phyloP scores from a whole-genome alignment of 148 eudicot species.

The Rhododendron kiyosumense region DNA sequence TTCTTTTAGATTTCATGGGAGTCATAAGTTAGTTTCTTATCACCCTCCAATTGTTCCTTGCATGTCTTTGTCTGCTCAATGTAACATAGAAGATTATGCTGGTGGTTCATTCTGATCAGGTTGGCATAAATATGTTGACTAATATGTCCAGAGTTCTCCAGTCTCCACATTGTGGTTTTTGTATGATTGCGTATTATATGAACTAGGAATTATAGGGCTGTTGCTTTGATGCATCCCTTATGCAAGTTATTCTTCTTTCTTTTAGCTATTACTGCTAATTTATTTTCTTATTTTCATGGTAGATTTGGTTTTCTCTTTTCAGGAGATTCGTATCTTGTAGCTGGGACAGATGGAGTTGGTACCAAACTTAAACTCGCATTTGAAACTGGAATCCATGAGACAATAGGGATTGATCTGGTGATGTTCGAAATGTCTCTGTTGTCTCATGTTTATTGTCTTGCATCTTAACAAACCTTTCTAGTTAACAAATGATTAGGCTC shows the following conservation, averaged over 20 bases:
- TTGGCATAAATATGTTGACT: not conserved
- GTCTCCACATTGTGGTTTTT: not conserved
- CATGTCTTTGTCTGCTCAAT: not conserved
- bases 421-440: not conserved
- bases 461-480: not conserved
- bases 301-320: not conserved
- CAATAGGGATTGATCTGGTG: constrained; percentile 95
- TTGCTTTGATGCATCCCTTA: not conserved
- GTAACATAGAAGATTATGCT: not conserved
- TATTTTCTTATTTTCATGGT: not conserved
- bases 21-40: not conserved
- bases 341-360: constrained; percentile 98
- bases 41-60: not conserved
- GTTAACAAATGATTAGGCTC: not conserved
- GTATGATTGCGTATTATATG: not conserved
- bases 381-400: constrained; percentile 90
- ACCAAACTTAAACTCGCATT: constrained; percentile 94
- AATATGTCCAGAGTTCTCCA: not conserved
- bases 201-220: not conserved
- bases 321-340: constrained; percentile 96
- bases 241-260: not conserved
- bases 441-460: not conserved
- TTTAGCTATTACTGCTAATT: not conserved
- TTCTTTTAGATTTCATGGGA: not conserved
- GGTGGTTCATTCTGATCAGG: not conserved